Base-by-base conservation (phyloP, 2,329 filamentous ascomycete genomes). In the Harringtonia lauricola region DNA sequence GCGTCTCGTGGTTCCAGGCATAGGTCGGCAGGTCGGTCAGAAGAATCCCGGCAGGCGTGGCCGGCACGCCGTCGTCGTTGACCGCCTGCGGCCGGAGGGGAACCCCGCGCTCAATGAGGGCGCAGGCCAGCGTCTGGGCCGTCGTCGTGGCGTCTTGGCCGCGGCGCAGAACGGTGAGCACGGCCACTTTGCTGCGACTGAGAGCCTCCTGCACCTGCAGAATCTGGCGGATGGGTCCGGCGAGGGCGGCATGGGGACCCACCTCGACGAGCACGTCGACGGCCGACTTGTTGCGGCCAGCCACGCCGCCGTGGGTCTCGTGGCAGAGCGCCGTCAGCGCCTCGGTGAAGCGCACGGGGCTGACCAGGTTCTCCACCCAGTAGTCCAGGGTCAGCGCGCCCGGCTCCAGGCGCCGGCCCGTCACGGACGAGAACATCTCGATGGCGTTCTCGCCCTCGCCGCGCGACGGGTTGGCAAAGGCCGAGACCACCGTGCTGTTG, bases 11-110 rank as follows among this genome's bases (percentile, higher is more conserved):
- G 36, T 67, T 63, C 62, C 66, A 71, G 2, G 64, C 54, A 43
- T 71, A 72, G 4, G 63, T 58, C 1, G 63, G 60, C 22, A 72
- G 57, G 49, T 71, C 66, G 2, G 59, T 58, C 2, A 70, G 48
- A 6, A 67, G 43, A 10, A 31, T n/a, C n/a, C n/a, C 10, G 8
- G 46, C 29, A 8, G 26, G 31, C 36, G 13, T 34, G 17, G 4
- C 3, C 26, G 10, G 24, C 26, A 31, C 4, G 17, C 8, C 42
- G 30, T 42, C 38, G 10, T 26, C 26, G 33, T 56, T 55, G 40
- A 50, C 44, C 4, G 46, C 41, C 3, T 35, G 34, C 3, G 52
- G 22, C 21, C 52, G 40, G 1, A 54, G 38, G 6, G 36, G 14
- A 2, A 48, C 43, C 9, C 51, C 51, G 3, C 41, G 44, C 22